Evolutionary conservation across 2,329 filamentous ascomycete genomes (phyloP).

Genomic region (Cercospora zeae-maydis): DNA sequence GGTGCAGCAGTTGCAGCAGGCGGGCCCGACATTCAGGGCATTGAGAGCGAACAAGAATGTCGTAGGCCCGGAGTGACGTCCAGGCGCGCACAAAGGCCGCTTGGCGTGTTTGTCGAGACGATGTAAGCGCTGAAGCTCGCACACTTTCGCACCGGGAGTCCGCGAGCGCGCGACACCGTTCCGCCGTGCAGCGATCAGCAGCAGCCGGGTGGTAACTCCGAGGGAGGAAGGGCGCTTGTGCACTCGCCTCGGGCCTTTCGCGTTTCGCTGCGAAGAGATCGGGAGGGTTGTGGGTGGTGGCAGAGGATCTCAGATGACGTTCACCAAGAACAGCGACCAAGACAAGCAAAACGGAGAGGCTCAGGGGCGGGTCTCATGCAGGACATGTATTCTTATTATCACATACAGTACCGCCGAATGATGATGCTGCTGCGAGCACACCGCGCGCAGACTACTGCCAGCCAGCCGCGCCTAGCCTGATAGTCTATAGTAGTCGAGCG

Average conservation of each 20-base stretch:
- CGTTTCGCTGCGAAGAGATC: not conserved
- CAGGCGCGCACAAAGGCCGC: not conserved
- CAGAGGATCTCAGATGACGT: not conserved
- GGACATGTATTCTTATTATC: too few relatives aligned
- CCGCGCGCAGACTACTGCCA: not conserved
- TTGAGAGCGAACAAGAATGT: slow-evolving; percentile 6
- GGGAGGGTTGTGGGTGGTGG: not conserved
- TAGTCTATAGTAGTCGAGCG: not conserved
- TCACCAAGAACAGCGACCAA: not conserved
- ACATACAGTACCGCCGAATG: too few relatives aligned
- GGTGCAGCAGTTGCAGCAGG: not conserved
- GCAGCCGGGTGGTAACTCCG: slow-evolving; percentile 2
- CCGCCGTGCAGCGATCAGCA: slow-evolving; percentile 5
- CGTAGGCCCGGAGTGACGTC: slow-evolving; percentile 9
- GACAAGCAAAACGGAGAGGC: not conserved
- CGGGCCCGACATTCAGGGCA: not conserved
- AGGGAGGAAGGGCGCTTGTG: not conserved
- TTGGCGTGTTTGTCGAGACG: slow-evolving; percentile 8
- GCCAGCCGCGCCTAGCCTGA: not conserved
- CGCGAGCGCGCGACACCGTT: not conserved
- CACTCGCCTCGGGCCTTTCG: not conserved
- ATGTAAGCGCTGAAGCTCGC: slow-evolving; percentile 2
- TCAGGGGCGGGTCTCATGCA: not conserved
- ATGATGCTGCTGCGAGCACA: not conserved
- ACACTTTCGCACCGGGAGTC: not conserved